These are phyloP conservation scores for Kodamaea kakaduensis DNA, from an alignment of 805 yeast species.

Conservation along the genomic window DNA sequence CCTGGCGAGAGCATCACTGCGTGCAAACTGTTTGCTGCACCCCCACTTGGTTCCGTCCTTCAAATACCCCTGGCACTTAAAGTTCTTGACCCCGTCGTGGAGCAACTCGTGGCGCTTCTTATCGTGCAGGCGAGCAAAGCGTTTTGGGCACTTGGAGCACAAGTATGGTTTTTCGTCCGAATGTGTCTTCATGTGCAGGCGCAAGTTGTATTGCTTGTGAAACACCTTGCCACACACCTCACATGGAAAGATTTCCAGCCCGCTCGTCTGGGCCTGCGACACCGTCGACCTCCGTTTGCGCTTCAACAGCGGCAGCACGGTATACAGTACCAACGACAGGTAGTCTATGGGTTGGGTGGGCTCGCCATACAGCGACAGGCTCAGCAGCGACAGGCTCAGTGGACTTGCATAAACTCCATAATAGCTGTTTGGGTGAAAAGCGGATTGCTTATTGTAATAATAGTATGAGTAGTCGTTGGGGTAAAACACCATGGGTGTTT, in stretches of 20 bases:
- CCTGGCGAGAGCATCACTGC: constrained; percentile 74
- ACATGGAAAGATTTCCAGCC: constrained; percentile 31
- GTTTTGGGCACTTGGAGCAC: constrained; percentile 60
- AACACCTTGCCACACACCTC: constrained; percentile 42
- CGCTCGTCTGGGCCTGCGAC: constrained; percentile 1
- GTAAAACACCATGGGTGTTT: constrained; percentile 5
- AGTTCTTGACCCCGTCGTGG: constrained; percentile 71
- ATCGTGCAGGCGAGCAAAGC: constrained; percentile 76
- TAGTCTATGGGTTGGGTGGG: constrained; percentile 24
- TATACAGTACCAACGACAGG: constrained; percentile 31
- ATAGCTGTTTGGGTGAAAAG: constrained; percentile 5
- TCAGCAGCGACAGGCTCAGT: constrained; percentile 4
- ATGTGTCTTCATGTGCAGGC: constrained; percentile 49
- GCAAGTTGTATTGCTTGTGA: constrained; percentile 47
- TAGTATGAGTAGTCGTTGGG: constrained; percentile 12
- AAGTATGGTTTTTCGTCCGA: constrained; percentile 67
- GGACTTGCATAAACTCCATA: constrained; percentile 8
- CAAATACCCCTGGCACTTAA: constrained; percentile 60
- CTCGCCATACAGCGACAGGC: constrained; percentile 2
- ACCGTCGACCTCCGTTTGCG: constrained; percentile 12
- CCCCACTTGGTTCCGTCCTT: constrained; percentile 70
- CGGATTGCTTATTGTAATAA: constrained; percentile 8
- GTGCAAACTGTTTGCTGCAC: constrained; percentile 67
- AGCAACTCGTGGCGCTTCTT: constrained; percentile 69
- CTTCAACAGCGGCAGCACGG: constrained; percentile 29